Evolutionary conservation across 495 filamentous ascomycete species (phyloP).

Genomic region (Penicillium nucicola): DNA sequence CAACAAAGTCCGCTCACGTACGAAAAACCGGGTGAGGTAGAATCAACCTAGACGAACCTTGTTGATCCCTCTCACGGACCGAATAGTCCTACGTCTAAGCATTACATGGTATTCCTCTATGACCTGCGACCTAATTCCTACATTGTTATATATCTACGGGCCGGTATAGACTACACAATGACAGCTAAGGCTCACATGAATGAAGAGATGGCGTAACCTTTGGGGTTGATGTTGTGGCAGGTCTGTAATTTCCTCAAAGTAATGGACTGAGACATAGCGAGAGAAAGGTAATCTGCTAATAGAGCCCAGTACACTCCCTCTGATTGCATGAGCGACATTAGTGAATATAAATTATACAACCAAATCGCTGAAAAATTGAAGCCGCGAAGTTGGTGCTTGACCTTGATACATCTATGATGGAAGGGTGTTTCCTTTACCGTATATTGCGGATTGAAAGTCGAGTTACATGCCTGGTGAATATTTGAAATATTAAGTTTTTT

Average conservation of each 20-base stretch:
- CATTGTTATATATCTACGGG: constrained; percentile 68
- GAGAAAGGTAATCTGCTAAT: no score
- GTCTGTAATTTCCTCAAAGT: neutral
- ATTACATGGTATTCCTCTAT: constrained; percentile 85
- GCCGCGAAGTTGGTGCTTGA: no score
- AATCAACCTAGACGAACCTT: constrained; percentile 66
- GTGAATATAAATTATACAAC: no score
- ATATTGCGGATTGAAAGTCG: no score
- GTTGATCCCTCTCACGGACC: constrained; percentile 75
- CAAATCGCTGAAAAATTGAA: no score
- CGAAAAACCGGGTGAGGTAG: constrained; percentile 91
- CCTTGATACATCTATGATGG: no score
- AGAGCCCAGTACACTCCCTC: no score
- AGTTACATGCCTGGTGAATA: neutral
- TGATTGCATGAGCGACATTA: no score
- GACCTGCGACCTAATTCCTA: constrained; percentile 77
- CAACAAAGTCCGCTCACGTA: constrained; percentile 70
- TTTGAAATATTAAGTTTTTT: neutral
- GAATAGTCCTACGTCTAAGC: constrained; percentile 69
- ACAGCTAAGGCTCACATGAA: constrained; percentile 9
- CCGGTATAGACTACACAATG: constrained; percentile 41
- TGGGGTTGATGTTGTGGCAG: no score
- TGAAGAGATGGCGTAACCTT: neutral
- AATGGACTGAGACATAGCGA: neutral
- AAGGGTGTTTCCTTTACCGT: no score